Evolutionary conservation across 23 red algal species (phyloP), one percentile per base, ranked within the genome.

Genomic region (Gracilaria gracilis): DNA sequence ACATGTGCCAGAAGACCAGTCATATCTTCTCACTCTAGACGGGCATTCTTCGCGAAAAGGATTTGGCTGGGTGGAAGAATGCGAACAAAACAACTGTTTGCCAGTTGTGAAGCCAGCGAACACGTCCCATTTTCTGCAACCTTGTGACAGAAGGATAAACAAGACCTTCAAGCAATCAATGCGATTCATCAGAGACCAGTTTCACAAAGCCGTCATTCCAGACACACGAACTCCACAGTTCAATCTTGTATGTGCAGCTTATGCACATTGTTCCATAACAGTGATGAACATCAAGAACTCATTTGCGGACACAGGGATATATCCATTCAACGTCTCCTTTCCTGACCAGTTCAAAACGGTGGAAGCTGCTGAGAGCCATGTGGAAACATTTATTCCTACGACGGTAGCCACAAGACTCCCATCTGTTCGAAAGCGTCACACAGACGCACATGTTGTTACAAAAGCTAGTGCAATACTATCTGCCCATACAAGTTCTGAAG

Each of bases 11-110:
- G 17, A 59, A 31, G 8, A 14, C 12, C 13, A 54, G 32, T 71
- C 61, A 8, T 87, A 75, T 66, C 13, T 87, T 23, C 29, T 75
- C 8, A 48, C 44, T 11, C 14, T 75, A 6, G 83, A 87, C 47
- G 61, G 83, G 14, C 83, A 87, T 61, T 57, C 46, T 37, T 87
- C 59, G 39, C 19, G 31, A 32, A 70, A 86, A 9, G 82, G 82
- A 47, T 12, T 72, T 67, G 61, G 67, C 40, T 86, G 82, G 82
- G 61, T 86, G n/a, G 33, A 72, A 39, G 39, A 86, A 42, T 86
- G 82, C 82, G 36, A 47, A 21, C 33, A 33, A 19, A 23, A 67
- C 50, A 48, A 42, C 21, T 51, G 37, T 86, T 49, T 67, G 20
- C 57, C 62, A 64, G 17, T 86, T 15, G 32, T 86, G 4, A 17